A percentile compares a stretch with the other conserved stretches of the same genome.
These are phyloP conservation scores for Elsinoe necatrix DNA, from an alignment of 2,329 filamentous ascomycete genomes.

Conservation along the genomic window DNA sequence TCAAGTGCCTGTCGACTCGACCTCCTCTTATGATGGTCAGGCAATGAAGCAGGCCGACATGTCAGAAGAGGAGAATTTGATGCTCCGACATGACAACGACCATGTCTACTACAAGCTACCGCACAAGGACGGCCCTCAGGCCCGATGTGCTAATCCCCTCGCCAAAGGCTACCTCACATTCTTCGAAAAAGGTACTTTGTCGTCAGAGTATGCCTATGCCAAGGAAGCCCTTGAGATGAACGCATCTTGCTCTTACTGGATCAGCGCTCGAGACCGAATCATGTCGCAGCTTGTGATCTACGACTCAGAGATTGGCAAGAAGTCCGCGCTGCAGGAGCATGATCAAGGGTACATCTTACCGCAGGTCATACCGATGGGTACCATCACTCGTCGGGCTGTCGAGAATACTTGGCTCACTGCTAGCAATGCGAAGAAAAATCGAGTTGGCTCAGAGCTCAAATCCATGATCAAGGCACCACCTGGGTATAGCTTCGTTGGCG, in stretches of 20 bases:
- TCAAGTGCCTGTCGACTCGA: conserved; percentile 56
- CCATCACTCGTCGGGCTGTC: conserved; percentile 84
- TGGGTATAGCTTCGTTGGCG: conserved; percentile 89
- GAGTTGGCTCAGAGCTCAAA: conserved; percentile 93
- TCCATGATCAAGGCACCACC: conserved; percentile 89
- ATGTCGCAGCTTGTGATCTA: conserved; percentile 94
- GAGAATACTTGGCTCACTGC: conserved; percentile 98
- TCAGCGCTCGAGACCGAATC: conserved; percentile 87
- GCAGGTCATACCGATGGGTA: conserved; percentile 96
- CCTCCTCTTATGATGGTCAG: conserved; percentile 57
- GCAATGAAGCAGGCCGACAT: conserved; percentile 70
- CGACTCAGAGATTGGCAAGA: conserved; percentile 47
- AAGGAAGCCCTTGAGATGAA: conserved; percentile 98
- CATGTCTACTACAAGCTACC: conserved; percentile 84
- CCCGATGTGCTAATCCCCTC: conserved; percentile 77
- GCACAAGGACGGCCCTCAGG: conserved; percentile 84
- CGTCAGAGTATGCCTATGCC: conserved; percentile 80
- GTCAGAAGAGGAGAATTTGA: conserved; percentile 60
- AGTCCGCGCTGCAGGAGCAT: conserved; percentile 21
- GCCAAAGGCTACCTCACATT: conserved; percentile 85
- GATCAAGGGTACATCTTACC: conserved; percentile 73
- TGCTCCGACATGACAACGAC: conserved; percentile 55
- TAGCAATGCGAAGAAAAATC: conserved; percentile 91
- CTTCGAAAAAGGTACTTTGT: conserved; percentile 81
- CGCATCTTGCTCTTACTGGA: conserved; percentile 98